phyloP scores from a whole-genome alignment of 192 early-diverging fungal species.

The Martensiomyces pterosporus region DNA sequence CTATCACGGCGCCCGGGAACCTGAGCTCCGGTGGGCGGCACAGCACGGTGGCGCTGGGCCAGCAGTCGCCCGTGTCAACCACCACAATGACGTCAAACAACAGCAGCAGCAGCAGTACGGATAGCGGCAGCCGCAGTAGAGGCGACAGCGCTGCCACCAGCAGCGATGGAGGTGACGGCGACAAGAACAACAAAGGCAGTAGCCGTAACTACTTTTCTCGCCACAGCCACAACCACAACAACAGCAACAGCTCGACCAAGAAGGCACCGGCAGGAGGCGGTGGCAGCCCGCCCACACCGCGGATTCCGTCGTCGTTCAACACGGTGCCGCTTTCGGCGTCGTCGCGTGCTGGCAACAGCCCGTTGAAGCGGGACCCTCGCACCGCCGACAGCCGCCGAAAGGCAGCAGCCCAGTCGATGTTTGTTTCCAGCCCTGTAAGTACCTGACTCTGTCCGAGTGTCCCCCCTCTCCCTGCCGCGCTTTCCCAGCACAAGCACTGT shows the following conservation, averaged over 20 bases:
- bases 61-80: conserved; percentile 15
- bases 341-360: no score
- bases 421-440: conserved; percentile 32
- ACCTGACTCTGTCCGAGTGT: no score
- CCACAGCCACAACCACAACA: conserved; percentile 4
- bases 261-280: no score
- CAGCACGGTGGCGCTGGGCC: no score
- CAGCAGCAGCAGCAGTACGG: conserved; percentile 11
- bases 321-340: no score
- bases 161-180: conserved; percentile 1
- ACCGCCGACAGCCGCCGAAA: conserved; percentile 29
- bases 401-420: conserved; percentile 35
- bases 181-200: conserved; percentile 3
- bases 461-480: background rate
- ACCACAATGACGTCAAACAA: conserved; percentile 8
- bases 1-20: no score
- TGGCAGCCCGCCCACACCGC: no score
- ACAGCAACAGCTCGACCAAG: conserved; percentile 4
- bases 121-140: conserved; percentile 9
- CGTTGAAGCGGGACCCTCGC: conserved; percentile 7
- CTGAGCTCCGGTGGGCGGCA: no score
- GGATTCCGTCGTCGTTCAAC: no score
- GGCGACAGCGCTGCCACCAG: conserved; percentile 4
- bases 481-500: background rate
- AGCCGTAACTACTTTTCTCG: conserved; percentile 12